These are phyloP conservation scores for Immersiporthe knoxdaviesiana DNA, from an alignment of 2,329 filamentous ascomycete genomes.

Conservation along the genomic window DNA sequence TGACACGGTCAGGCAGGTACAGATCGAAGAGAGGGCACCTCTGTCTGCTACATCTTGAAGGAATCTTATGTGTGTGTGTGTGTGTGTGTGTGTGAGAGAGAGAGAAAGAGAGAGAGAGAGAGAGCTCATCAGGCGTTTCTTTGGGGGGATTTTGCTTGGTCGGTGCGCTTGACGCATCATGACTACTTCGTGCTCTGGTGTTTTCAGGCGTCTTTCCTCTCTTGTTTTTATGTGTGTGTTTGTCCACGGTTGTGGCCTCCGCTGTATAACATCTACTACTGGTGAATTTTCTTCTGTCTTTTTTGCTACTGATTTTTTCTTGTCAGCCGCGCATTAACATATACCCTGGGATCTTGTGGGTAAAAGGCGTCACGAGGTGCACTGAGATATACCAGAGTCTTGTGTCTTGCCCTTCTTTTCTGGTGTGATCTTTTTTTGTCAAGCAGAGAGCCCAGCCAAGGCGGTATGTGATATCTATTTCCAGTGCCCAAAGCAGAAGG, in stretches of 20 bases:
- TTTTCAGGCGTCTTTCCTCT: not conserved
- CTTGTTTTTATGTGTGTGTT: too few species aligned
- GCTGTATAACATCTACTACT: not conserved
- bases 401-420: not conserved
- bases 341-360: not conserved
- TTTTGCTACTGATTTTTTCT: too few species aligned
- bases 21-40: conserved; percentile 52
- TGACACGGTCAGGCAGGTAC: conserved; percentile 58
- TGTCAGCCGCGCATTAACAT: not conserved
- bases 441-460: not conserved
- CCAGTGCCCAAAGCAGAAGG: not conserved
- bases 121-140: not conserved
- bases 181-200: not conserved
- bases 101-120: not conserved
- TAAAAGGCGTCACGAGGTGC: not conserved
- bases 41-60: not conserved
- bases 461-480: not conserved
- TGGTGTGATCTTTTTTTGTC: not conserved
- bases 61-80: too few species aligned
- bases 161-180: not conserved
- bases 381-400: not conserved
- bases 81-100: too few species aligned
- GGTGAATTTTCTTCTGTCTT: not conserved
- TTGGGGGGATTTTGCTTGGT: not conserved
- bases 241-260: not conserved